phyloP scores from a whole-genome alignment of 129 eudicot genomes.

The Calendula officinalis region DNA sequence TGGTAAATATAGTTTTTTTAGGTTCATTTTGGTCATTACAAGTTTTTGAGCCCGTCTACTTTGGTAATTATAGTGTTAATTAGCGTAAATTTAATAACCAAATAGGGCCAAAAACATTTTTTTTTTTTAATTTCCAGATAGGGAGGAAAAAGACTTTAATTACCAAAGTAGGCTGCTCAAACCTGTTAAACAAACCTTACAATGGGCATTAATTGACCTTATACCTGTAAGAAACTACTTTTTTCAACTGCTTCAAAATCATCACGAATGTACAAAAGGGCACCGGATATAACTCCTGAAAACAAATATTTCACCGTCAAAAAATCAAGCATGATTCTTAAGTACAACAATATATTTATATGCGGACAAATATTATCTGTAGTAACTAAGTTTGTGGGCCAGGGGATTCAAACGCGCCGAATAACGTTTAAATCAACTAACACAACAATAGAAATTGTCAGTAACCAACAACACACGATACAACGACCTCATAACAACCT shows the following conservation, averaged over 20 bases:
- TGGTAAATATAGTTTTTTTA: too few species aligned
- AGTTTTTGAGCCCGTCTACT: too few species aligned
- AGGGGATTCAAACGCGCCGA: background rate
- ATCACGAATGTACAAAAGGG: constrained; percentile 70
- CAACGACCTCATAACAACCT: background rate
- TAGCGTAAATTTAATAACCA: too few species aligned
- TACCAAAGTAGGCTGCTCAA: too few species aligned
- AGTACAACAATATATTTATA: background rate
- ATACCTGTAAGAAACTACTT: constrained; percentile 68
- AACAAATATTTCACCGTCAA: constrained; percentile 5
- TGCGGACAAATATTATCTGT: background rate
- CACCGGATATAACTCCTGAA: constrained; percentile 83
- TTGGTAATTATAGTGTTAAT: too few species aligned
- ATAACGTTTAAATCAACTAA: constrained; percentile 7
- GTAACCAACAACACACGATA: background rate
- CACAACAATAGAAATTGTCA: background rate
- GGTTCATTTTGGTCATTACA: too few species aligned
- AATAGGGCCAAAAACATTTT: too few species aligned
- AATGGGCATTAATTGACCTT: background rate
- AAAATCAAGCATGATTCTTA: background rate
- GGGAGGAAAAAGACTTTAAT: too few species aligned
- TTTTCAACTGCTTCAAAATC: constrained; percentile 56
- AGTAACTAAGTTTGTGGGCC: background rate
- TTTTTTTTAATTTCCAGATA: too few species aligned
- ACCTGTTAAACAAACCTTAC: background rate